Conservation (phyloP, 305 asterid species). For the Fraxinus platypoda region DNA sequence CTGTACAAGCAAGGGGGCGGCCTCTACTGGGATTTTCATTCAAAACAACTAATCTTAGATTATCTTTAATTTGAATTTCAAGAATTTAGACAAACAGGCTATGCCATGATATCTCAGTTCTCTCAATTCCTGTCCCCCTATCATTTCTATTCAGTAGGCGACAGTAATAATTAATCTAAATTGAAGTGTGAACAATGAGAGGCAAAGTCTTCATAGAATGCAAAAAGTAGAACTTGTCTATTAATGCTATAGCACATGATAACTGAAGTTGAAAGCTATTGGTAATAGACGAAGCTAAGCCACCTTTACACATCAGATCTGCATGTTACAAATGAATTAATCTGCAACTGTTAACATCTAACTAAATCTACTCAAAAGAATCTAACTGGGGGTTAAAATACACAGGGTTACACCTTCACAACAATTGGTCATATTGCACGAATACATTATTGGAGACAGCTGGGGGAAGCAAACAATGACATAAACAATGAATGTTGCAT, state of each 20-base stretch:
- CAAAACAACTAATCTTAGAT: not conserved
- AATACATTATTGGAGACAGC: not conserved
- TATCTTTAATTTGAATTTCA: not conserved
- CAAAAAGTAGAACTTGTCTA: not conserved
- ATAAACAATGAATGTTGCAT: not conserved
- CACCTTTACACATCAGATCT: not conserved
- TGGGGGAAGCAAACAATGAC: not conserved
- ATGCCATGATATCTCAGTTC: not conserved
- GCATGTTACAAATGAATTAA: not conserved
- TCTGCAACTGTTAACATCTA: not conserved
- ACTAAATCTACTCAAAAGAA: not conserved
- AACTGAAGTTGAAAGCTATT: not conserved
- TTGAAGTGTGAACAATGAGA: slow-evolving; percentile 1
- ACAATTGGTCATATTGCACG: not conserved
- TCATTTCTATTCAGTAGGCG: not conserved
- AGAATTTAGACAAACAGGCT: not conserved
- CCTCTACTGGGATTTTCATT: not conserved
- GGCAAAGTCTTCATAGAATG: not conserved
- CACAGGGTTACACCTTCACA: not conserved
- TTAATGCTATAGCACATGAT: not conserved
- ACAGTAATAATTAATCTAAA: not conserved
- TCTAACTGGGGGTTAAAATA: not conserved
- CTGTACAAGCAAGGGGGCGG: not conserved
- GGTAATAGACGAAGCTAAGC: not conserved
- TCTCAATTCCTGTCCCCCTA: not conserved